These are phyloP conservation scores for Cutaneotrichosporon sp. DNA, from an alignment of 1,284 basidiomycete species.

Conservation along the genomic window DNA sequence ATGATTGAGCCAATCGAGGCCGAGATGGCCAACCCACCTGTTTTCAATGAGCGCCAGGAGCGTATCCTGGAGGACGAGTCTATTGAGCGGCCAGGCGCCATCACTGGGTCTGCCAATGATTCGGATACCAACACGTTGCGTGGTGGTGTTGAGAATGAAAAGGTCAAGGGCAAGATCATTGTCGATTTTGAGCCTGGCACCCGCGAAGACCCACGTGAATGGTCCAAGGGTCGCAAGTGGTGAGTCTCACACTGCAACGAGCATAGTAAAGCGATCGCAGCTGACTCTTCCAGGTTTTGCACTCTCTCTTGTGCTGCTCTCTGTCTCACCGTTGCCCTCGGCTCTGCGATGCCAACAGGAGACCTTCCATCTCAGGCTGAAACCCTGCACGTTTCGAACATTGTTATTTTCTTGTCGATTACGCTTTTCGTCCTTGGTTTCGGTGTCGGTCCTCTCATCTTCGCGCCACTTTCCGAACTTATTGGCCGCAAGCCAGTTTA, in stretches of 20 bases:
- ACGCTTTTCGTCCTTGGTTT: conserved; percentile 52
- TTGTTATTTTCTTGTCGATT: conserved; percentile 47
- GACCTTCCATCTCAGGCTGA: conserved; percentile 42
- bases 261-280: not conserved
- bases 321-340: conserved; percentile 44
- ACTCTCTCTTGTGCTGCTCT: conserved; percentile 30
- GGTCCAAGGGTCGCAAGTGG: conserved; percentile 35
- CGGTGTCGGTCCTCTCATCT: conserved; percentile 46
- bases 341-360: conserved; percentile 50
- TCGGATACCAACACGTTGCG: conserved; percentile 6
- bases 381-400: conserved; percentile 45
- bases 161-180: conserved; percentile 23
- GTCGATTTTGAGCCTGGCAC: conserved; percentile 30
- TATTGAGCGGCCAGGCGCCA: conserved; percentile 17
- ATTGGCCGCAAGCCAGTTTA: conserved; percentile 47
- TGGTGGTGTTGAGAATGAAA: conserved; percentile 5
- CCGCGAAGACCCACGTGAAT: conserved; percentile 34
- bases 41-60: conserved; percentile 30
- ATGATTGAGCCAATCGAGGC: conserved; percentile 39
- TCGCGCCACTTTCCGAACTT: conserved; percentile 47
- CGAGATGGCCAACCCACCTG: conserved; percentile 34
- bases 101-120: not conserved
- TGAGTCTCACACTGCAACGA: conserved; percentile 15
- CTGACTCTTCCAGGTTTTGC: conserved; percentile 22
- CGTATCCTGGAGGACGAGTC: conserved; percentile 22